These are phyloP conservation scores for Chrysopogon serrulatus DNA, from an alignment of 176 grass and related monocot genomes.

Conservation along the genomic window DNA sequence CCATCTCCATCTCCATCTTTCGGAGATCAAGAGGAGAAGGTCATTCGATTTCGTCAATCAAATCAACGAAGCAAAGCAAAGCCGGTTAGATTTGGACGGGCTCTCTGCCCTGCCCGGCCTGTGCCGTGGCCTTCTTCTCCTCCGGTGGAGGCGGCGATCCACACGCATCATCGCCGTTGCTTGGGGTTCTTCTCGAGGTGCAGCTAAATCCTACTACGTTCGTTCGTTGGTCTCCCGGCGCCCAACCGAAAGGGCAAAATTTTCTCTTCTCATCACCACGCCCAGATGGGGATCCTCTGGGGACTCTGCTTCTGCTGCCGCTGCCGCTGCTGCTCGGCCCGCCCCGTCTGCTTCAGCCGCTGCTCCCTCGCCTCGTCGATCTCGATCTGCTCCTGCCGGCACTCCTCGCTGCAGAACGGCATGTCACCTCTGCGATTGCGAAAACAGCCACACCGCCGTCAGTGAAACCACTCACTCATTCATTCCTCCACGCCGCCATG, in stretches of 20 bases:
- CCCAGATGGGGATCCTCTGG: constrained; percentile 69
- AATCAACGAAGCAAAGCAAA: neutral
- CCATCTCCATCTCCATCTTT: constrained; percentile 22
- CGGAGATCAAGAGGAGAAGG: constrained; percentile 22
- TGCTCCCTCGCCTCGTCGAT: constrained; percentile 68
- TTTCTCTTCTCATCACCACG: constrained; percentile 26
- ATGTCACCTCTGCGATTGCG: constrained; percentile 62
- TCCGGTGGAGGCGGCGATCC: constrained; percentile 7
- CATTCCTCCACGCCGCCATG: neutral
- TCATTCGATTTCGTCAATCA: neutral
- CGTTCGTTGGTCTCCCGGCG: neutral
- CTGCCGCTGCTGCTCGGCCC: constrained; percentile 44
- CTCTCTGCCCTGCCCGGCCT: neutral
- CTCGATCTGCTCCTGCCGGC: constrained; percentile 88
- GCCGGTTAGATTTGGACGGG: neutral
- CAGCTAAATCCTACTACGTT: constrained; percentile 20
- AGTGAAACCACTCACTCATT: neutral
- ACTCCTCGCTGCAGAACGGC: constrained; percentile 97
- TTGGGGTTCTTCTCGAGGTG: neutral
- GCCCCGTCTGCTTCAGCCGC: constrained; percentile 36
- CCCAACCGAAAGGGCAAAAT: no score
- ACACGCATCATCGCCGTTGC: neutral
- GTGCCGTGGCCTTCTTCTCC: neutral
- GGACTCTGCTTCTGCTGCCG: constrained; percentile 51
- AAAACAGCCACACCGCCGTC: neutral